phyloP scores from a whole-genome alignment of 306 rosid species.

The Senna tora region DNA sequence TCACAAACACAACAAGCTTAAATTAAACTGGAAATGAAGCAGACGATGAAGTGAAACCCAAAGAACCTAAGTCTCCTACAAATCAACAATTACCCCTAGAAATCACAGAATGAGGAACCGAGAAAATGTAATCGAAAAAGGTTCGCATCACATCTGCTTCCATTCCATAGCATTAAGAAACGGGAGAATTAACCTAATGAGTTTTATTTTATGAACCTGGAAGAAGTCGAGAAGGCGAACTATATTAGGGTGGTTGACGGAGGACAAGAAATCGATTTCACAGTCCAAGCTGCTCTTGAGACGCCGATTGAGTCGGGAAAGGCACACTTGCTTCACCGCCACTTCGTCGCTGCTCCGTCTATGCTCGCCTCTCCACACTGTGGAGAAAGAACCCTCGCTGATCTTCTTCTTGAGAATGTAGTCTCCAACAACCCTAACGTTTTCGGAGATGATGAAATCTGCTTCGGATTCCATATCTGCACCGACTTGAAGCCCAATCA shows the following conservation, averaged over 20 bases:
- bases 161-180: background rate
- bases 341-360: constrained; percentile 40
- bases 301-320: constrained; percentile 50
- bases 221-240: constrained; percentile 53
- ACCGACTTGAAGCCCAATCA: background rate
- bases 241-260: constrained; percentile 63
- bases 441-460: background rate
- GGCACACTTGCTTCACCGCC: constrained; percentile 60
- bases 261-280: constrained; percentile 60
- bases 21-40: constrained; percentile 12
- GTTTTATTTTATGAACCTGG: constrained; percentile 38
- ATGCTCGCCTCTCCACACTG: constrained; percentile 57
- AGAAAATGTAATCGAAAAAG: background rate
- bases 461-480: constrained; percentile 32
- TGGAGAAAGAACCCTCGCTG: constrained; percentile 54
- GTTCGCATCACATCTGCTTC: background rate
- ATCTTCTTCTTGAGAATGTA: constrained; percentile 46
- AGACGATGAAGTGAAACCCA: background rate
- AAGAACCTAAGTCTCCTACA: background rate
- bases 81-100: background rate
- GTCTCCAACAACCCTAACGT: constrained; percentile 29
- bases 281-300: constrained; percentile 49
- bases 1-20: constrained; percentile 2
- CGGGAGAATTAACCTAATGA: background rate
- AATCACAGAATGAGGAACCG: background rate